Conservation (phyloP, 805 yeast genomes). For the Kluyveromyces wickerhamii region DNA sequence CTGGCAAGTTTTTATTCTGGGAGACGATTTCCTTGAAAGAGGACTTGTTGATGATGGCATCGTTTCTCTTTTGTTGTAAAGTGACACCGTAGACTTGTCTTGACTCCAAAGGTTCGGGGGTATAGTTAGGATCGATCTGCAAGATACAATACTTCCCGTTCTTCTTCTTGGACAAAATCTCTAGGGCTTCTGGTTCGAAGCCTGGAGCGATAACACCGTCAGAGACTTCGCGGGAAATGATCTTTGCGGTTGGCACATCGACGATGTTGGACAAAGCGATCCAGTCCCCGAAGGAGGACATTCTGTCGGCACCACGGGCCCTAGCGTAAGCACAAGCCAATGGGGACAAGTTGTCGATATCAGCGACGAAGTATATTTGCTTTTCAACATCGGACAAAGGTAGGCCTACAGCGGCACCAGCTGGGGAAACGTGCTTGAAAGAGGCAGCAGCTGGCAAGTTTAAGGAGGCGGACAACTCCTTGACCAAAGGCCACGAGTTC, state of each 20-base stretch:
- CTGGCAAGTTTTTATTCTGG: slow-evolving; percentile 75
- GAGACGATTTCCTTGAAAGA: slow-evolving; percentile 91
- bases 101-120: slow-evolving; percentile 73
- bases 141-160: slow-evolving; percentile 95
- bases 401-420: slow-evolving; percentile 96
- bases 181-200: slow-evolving; percentile 85
- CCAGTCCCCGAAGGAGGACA: slow-evolving; percentile 98
- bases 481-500: slow-evolving; percentile 98
- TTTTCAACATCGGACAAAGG: slow-evolving; percentile 88
- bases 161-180: slow-evolving; percentile 82
- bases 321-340: slow-evolving; percentile 97
- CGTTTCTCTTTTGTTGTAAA: slow-evolving; percentile 94
- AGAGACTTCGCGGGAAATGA: slow-evolving; percentile 93
- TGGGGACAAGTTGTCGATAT: slow-evolving; percentile 91
- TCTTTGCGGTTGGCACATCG: slow-evolving; percentile 92
- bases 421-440: slow-evolving; percentile 98
- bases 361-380: slow-evolving; percentile 90
- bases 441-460: slow-evolving; percentile 98
- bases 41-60: slow-evolving; percentile 85
- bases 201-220: slow-evolving; percentile 99
- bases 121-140: slow-evolving; percentile 91
- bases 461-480: slow-evolving; percentile 89
- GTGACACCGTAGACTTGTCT: slow-evolving; percentile 96
- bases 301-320: slow-evolving; percentile 99
- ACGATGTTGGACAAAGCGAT: slow-evolving; percentile 95